phyloP scores from a whole-genome alignment of 1,139 yeast species.

The Trichomonascaceae sp. region DNA sequence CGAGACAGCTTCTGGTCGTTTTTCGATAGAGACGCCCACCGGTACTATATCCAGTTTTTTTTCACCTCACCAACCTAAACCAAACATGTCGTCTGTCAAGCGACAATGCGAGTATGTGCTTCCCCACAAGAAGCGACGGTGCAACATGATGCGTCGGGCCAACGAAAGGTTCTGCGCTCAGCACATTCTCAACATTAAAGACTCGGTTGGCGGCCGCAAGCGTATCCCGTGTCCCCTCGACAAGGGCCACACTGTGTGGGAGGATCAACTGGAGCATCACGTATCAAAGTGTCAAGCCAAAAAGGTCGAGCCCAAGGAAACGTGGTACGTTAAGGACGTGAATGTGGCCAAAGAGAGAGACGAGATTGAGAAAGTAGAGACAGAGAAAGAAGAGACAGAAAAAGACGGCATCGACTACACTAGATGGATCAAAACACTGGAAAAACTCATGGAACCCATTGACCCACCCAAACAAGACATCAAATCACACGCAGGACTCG shows the following conservation, averaged over 20 bases:
- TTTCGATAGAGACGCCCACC: slow-evolving; percentile 58
- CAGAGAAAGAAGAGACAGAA: too few relatives aligned
- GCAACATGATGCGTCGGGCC: slow-evolving; percentile 48
- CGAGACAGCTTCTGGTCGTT: slow-evolving; percentile 47
- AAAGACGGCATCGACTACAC: too few relatives aligned
- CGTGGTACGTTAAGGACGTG: slow-evolving; percentile 33
- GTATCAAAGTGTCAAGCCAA: slow-evolving; percentile 45
- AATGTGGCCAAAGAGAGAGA: slow-evolving; percentile 23
- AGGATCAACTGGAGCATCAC: slow-evolving; percentile 42
- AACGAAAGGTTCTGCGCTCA: slow-evolving; percentile 48
- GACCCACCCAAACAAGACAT: slow-evolving; percentile 10
- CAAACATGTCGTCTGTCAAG: too few relatives aligned
- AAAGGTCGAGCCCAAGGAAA: slow-evolving; percentile 22
- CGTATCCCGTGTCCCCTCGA: slow-evolving; percentile 73
- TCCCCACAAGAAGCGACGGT: slow-evolving; percentile 35
- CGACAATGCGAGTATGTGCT: slow-evolving; percentile 39
- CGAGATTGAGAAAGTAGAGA: background rate
- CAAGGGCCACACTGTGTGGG: slow-evolving; percentile 62
- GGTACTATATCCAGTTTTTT: slow-evolving; percentile 56
- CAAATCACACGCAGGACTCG: slow-evolving; percentile 20
- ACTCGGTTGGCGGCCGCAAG: slow-evolving; percentile 18
- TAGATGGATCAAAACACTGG: slow-evolving; percentile 21
- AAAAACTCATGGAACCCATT: too few relatives aligned
- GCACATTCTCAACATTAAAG: slow-evolving; percentile 27
- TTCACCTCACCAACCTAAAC: too few relatives aligned